A percentile compares a stretch with the other conserved stretches of the same genome.
Evolutionary conservation across 495 filamentous ascomycete species (phyloP).

Genomic region (Monascus purpureus): DNA sequence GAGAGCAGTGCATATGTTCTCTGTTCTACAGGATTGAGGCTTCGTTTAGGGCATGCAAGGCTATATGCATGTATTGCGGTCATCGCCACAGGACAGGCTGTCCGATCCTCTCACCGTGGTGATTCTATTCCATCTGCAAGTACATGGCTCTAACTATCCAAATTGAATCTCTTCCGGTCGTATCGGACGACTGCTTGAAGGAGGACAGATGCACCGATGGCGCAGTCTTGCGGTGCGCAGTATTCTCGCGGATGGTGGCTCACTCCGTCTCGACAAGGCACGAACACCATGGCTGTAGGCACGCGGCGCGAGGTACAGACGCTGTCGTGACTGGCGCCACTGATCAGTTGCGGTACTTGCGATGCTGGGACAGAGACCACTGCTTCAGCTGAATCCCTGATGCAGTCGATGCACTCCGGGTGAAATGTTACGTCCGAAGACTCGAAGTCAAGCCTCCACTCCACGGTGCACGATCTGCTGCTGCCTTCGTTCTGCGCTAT

Average conservation of each 20-base stretch:
- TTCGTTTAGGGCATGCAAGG: too few species aligned
- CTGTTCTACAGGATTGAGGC: too few species aligned
- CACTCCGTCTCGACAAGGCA: slow-evolving; percentile 49
- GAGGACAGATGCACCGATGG: slow-evolving; percentile 46
- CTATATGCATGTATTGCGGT: too few species aligned
- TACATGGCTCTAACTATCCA: neutral
- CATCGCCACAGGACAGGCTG: too few species aligned
- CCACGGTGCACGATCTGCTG: slow-evolving; percentile 37
- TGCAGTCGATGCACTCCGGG: slow-evolving; percentile 51
- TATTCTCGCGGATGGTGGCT: slow-evolving; percentile 53
- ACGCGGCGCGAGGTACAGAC: slow-evolving; percentile 47
- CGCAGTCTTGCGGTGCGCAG: slow-evolving; percentile 45
- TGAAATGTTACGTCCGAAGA: slow-evolving; percentile 58
- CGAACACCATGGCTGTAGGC: slow-evolving; percentile 55
- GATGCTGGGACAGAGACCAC: slow-evolving; percentile 26
- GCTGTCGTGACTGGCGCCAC: slow-evolving; percentile 49
- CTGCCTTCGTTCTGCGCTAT: slow-evolving; percentile 42
- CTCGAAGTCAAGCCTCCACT: slow-evolving; percentile 46
- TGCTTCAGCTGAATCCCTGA: slow-evolving; percentile 44
- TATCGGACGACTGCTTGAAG: slow-evolving; percentile 46
- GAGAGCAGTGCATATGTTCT: too few species aligned
- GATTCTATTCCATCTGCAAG: neutral
- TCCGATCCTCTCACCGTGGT: too few species aligned
- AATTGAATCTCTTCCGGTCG: slow-evolving; percentile 33
- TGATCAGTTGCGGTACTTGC: slow-evolving; percentile 37